Evolutionary conservation across 148 eudicot species (phyloP).

Genomic region (Amaranthus palmeri): DNA sequence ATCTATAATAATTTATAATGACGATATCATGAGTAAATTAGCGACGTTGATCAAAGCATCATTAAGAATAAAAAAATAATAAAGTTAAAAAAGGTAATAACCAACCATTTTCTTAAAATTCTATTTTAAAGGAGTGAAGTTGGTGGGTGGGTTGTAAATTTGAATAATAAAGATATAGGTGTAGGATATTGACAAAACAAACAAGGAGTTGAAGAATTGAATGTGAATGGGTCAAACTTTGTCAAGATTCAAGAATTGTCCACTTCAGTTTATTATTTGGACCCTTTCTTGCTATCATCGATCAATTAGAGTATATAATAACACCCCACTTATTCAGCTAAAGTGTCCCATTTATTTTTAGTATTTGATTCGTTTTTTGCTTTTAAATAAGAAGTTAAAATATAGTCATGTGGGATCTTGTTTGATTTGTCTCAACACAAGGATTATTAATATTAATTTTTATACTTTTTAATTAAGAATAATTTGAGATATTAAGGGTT

Average conservation of each 20-base stretch:
- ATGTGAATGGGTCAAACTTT: constrained; percentile 8
- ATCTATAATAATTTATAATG: background rate
- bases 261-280: background rate
- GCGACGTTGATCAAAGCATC: background rate
- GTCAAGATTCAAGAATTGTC: background rate
- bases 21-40: constrained; percentile 8
- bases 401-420: too few species aligned
- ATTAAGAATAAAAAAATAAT: background rate
- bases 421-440: too few species aligned
- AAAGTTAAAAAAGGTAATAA: background rate
- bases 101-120: background rate
- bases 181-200: constrained; percentile 16
- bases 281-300: too few species aligned
- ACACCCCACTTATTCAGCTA: too few species aligned
- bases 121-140: background rate
- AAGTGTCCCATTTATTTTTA: too few species aligned
- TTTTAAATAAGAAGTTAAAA: too few species aligned
- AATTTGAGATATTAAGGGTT: too few species aligned
- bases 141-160: background rate
- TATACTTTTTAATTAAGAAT: too few species aligned
- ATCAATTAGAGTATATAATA: too few species aligned
- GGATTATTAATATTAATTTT: too few species aligned
- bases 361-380: too few species aligned
- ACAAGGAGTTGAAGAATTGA: background rate
- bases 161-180: constrained; percentile 8